Evolutionary conservation across 2,329 filamentous ascomycete genomes (phyloP).

Genomic region (Arthroderma uncinatum): DNA sequence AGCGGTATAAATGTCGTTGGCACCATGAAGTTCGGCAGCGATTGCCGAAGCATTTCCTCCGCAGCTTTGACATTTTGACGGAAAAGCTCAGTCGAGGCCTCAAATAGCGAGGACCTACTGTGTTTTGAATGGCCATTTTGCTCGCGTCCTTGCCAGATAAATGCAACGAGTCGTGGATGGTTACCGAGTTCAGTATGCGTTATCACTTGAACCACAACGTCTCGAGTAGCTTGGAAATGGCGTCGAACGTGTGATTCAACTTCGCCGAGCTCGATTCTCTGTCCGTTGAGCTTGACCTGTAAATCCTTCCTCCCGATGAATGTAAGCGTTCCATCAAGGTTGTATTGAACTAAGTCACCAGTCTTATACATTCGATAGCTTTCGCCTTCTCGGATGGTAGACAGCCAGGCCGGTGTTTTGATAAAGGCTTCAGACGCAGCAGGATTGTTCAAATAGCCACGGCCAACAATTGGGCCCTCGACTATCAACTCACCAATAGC

Average conservation of each 20-base stretch:
- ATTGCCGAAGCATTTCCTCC: constrained; percentile 2
- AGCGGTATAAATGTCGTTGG: constrained; percentile 10
- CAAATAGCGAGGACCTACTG: background rate
- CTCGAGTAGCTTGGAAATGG: background rate
- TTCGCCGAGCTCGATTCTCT: constrained; percentile 72
- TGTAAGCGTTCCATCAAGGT: constrained; percentile 13
- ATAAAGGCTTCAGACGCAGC: constrained; percentile 15
- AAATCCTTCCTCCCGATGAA: constrained; percentile 20
- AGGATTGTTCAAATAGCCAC: constrained; percentile 26
- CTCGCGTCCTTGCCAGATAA: constrained; percentile 10
- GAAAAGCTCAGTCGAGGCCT: background rate
- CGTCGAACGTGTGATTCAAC: constrained; percentile 57
- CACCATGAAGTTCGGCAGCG: constrained; percentile 18
- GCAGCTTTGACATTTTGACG: background rate
- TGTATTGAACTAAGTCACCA: constrained; percentile 18
- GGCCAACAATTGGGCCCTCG: constrained; percentile 28
- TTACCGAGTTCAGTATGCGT: background rate
- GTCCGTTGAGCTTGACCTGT: constrained; percentile 76
- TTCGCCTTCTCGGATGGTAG: background rate
- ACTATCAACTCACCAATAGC: constrained; percentile 45
- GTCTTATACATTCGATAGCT: constrained; percentile 17
- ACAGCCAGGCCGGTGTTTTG: constrained; percentile 15
- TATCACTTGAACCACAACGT: constrained; percentile 8
- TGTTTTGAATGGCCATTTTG: background rate
- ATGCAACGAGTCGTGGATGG: constrained; percentile 7